Conservation (phyloP, 805 yeast genomes). For the Pichia rugopelliculosa region DNA sequence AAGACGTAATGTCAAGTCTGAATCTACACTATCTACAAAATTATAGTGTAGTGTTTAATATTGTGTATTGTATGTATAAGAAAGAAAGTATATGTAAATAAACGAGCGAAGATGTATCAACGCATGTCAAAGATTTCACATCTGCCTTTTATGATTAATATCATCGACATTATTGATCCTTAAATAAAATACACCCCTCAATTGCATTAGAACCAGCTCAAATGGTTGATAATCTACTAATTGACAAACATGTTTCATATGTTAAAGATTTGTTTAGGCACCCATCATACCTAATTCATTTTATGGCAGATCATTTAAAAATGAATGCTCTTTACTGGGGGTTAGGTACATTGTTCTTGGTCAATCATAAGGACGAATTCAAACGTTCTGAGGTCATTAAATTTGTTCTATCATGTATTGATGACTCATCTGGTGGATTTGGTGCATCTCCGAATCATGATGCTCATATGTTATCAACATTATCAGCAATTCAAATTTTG, state of each 20-base stretch:
- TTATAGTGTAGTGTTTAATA: too few relatives aligned
- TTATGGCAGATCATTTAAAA: conserved; percentile 85
- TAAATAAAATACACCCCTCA: too few relatives aligned
- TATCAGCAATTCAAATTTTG: conserved; percentile 80
- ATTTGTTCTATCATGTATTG: conserved; percentile 66
- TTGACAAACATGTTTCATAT: conserved; percentile 45
- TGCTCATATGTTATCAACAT: conserved; percentile 75
- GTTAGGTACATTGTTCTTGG: conserved; percentile 58
- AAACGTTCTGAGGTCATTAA: conserved; percentile 52
- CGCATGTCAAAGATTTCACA: too few relatives aligned
- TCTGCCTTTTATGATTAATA: too few relatives aligned
- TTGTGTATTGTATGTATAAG: too few relatives aligned
- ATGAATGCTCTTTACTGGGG: conserved; percentile 97
- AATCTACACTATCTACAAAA: not conserved
- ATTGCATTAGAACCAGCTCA: not conserved
- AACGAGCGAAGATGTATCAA: not conserved
- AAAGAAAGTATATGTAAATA: too few relatives aligned
- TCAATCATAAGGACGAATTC: conserved; percentile 51
- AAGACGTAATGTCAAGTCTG: conserved; percentile 20
- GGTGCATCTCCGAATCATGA: conserved; percentile 89
- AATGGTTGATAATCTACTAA: conserved; percentile 6
- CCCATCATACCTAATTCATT: conserved; percentile 62
- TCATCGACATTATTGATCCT: too few relatives aligned
- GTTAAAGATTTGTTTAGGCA: conserved; percentile 47
- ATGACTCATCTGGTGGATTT: conserved; percentile 62